These are phyloP conservation scores for Nigrograna mackinnonii DNA, from an alignment of 2,329 filamentous ascomycete genomes.

Conservation along the genomic window DNA sequence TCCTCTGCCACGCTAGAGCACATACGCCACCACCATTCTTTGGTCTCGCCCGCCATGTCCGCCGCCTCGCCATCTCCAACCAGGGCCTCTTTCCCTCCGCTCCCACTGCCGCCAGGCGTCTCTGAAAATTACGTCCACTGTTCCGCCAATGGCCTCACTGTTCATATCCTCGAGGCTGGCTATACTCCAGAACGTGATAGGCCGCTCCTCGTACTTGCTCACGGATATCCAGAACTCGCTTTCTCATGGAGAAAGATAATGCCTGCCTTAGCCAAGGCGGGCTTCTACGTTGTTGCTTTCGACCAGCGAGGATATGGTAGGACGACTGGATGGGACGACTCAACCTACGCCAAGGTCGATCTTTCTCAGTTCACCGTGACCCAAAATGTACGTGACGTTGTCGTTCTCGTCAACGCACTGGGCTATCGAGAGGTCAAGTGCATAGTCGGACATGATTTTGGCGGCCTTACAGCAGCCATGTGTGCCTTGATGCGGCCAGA, in stretches of 20 bases:
- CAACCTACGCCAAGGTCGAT: slow-evolving; percentile 56
- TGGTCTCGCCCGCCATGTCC: too few relatives aligned
- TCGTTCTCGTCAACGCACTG: slow-evolving; percentile 63
- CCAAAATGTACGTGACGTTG: slow-evolving; percentile 63
- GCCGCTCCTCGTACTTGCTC: slow-evolving; percentile 64
- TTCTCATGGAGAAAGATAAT: slow-evolving; percentile 72
- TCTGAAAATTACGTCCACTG: slow-evolving; percentile 61
- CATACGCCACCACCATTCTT: too few relatives aligned
- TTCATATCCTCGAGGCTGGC: slow-evolving; percentile 64
- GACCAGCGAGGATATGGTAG: slow-evolving; percentile 72
- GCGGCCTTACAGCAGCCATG: slow-evolving; percentile 63
- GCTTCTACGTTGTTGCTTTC: slow-evolving; percentile 68
- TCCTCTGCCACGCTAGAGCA: too few relatives aligned
- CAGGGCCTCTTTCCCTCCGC: slow-evolving; percentile 39
- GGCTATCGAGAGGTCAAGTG: slow-evolving; percentile 62
- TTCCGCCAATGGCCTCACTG: slow-evolving; percentile 58
- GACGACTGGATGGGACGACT: slow-evolving; percentile 63
- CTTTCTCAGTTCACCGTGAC: slow-evolving; percentile 61
- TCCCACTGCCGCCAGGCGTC: slow-evolving; percentile 61
- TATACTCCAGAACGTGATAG: slow-evolving; percentile 40
- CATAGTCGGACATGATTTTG: slow-evolving; percentile 70
- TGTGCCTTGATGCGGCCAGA: slow-evolving; percentile 67
- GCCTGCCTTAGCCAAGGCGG: slow-evolving; percentile 58
- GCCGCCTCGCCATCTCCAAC: slow-evolving; percentile 1
- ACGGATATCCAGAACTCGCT: slow-evolving; percentile 71